phyloP scores from a whole-genome alignment of 1,139 yeast species.

The Nematodospora anomalae region DNA sequence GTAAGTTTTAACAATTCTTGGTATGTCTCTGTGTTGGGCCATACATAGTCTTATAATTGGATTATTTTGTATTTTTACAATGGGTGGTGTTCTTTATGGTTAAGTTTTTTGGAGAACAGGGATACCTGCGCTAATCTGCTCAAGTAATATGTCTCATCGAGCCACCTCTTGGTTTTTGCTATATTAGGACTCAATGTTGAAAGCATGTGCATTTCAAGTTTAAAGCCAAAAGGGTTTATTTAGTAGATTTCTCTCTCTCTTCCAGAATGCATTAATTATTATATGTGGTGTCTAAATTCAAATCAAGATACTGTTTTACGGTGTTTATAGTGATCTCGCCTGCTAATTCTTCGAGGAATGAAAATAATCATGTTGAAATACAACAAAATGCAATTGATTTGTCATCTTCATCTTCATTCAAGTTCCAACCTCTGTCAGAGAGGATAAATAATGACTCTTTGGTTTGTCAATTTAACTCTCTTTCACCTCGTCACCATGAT shows the following conservation, averaged over 20 bases:
- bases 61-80: slow-evolving; percentile 7
- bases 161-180: slow-evolving; percentile 3
- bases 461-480: slow-evolving; percentile 4
- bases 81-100: no score
- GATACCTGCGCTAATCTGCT: slow-evolving; percentile 12
- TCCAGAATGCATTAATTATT: slow-evolving; percentile 10
- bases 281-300: slow-evolving; percentile 5
- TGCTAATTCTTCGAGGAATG: slow-evolving; percentile 9
- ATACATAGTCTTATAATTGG: no score
- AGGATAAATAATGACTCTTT: slow-evolving; percentile 8
- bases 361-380: slow-evolving; percentile 12
- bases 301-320: slow-evolving; percentile 3
- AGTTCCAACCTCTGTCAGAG: slow-evolving; percentile 5
- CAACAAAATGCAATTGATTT: slow-evolving; percentile 13
- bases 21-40: slow-evolving; percentile 10
- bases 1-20: slow-evolving; percentile 6
- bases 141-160: slow-evolving; percentile 7
- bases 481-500: no score
- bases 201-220: background rate
- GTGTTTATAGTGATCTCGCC: slow-evolving; percentile 8
- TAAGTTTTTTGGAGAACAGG: no score
- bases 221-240: background rate
- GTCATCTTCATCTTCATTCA: slow-evolving; percentile 1
- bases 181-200: background rate
- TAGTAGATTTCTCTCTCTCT: slow-evolving; percentile 5